phyloP scores from a whole-genome alignment of 1,284 basidiomycete genomes.

The Boletus sp. region DNA sequence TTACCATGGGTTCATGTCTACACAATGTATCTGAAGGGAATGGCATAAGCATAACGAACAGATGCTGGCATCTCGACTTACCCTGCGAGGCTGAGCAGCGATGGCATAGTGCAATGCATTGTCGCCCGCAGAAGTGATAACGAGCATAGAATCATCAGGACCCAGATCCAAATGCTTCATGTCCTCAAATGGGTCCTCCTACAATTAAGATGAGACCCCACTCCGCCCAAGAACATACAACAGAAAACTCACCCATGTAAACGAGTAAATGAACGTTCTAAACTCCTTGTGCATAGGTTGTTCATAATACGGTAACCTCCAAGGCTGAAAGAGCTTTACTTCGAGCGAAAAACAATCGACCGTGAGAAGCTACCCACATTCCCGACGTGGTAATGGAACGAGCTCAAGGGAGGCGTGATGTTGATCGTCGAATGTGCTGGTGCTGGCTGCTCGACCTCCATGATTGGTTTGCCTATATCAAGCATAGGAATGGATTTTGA shows the following conservation, averaged over 20 bases:
- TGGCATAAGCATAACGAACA: not conserved
- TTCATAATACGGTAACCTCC: conserved; percentile 78
- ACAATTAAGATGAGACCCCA: conserved; percentile 5
- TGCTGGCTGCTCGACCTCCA: conserved; percentile 23
- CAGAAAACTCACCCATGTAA: conserved; percentile 54
- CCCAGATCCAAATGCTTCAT: conserved; percentile 65
- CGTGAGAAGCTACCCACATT: conserved; percentile 38
- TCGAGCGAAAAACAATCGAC: not conserved
- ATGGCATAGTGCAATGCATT: conserved; percentile 83
- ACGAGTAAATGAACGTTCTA: conserved; percentile 70
- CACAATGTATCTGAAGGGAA: conserved; percentile 61
- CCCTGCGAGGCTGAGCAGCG: conserved; percentile 53
- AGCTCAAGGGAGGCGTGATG: conserved; percentile 57
- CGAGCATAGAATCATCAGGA: conserved; percentile 65
- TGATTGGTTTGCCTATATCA: conserved; percentile 41
- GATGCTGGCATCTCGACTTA: conserved; percentile 21
- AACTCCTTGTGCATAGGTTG: conserved; percentile 74
- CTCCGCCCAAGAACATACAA: too few relatives aligned
- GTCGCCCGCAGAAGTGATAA: conserved; percentile 79
- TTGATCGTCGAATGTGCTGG: conserved; percentile 39
- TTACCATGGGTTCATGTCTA: conserved; percentile 66
- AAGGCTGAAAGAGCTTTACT: conserved; percentile 39
- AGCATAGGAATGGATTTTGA: conserved; percentile 35
- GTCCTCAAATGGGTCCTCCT: conserved; percentile 78
- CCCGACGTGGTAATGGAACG: conserved; percentile 73